Conservation (phyloP, 1,139 yeast genomes). For the Nadsonia commutata region DNA sequence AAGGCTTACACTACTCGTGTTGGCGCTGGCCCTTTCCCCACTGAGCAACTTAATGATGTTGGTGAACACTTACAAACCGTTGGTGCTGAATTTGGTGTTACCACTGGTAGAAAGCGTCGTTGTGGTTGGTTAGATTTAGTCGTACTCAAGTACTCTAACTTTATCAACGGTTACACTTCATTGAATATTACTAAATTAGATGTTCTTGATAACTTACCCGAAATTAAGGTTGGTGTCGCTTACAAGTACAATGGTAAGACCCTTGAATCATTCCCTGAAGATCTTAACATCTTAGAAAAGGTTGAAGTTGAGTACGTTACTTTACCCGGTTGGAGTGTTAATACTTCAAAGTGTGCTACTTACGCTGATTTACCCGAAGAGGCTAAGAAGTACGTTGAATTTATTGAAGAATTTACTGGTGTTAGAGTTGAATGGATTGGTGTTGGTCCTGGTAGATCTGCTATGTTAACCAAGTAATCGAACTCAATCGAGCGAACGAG, state of each 20-base stretch:
- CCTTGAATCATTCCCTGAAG: slow-evolving; percentile 81
- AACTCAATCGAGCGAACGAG: too few relatives aligned
- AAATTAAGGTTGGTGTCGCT: slow-evolving; percentile 73
- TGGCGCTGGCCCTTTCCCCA: slow-evolving; percentile 99
- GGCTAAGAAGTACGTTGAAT: slow-evolving; percentile 71
- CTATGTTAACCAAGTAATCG: slow-evolving; percentile 19
- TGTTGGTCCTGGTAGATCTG: slow-evolving; percentile 90
- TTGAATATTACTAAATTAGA: slow-evolving; percentile 91
- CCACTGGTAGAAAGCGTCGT: slow-evolving; percentile 98
- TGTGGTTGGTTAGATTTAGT: slow-evolving; percentile 99
- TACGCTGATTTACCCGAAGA: slow-evolving; percentile 76
- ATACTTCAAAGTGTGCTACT: slow-evolving; percentile 54
- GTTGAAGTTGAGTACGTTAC: slow-evolving; percentile 86
- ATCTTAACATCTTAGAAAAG: slow-evolving; percentile 60
- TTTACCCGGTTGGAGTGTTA: slow-evolving; percentile 87
- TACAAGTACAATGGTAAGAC: slow-evolving; percentile 67
- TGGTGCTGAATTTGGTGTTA: slow-evolving; percentile 95
- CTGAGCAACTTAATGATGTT: slow-evolving; percentile 78
- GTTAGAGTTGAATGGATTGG: slow-evolving; percentile 96
- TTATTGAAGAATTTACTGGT: slow-evolving; percentile 66
- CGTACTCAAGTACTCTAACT: slow-evolving; percentile 76
- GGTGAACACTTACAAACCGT: slow-evolving; percentile 83
- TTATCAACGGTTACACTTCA: slow-evolving; percentile 88
- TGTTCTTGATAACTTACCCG: slow-evolving; percentile 78
- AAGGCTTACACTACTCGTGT: slow-evolving; percentile 98